These are phyloP conservation scores for Oryza coarctata DNA, from an alignment of 176 grass and related monocot genomes.

Conservation along the genomic window DNA sequence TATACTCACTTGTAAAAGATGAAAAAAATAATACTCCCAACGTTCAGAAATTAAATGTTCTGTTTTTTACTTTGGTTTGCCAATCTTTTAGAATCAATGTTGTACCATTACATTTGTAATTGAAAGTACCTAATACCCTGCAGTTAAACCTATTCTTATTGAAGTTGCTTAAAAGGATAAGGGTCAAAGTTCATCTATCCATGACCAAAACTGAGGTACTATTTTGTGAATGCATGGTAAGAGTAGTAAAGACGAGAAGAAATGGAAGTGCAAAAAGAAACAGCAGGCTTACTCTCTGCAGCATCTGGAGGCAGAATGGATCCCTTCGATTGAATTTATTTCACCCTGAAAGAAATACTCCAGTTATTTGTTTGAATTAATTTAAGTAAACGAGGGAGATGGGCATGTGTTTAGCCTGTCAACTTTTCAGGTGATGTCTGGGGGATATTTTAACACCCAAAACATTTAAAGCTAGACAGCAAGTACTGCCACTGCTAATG, in stretches of 20 bases:
- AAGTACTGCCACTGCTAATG: not conserved
- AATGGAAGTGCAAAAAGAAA: not conserved
- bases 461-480: conserved; percentile 8
- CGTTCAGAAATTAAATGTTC: no score
- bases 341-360: conserved; percentile 58
- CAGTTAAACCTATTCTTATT: no score
- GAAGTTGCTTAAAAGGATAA: no score
- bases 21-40: not conserved
- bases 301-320: conserved; percentile 62
- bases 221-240: no score
- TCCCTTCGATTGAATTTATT: conserved; percentile 61
- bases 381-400: conserved; percentile 8
- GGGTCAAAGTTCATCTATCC: no score
- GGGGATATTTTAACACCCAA: conserved; percentile 30
- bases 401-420: conserved; percentile 44
- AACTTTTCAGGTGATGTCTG: conserved; percentile 48
- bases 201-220: no score
- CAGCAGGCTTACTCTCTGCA: conserved; percentile 73
- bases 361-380: not conserved
- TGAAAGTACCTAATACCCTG: no score
- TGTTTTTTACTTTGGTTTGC: no score
- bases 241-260: not conserved
- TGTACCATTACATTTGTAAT: no score
- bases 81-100: no score
- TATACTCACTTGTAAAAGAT: not conserved